Conservation (phyloP, 2,329 filamentous ascomycete species). For the Aspergillus aculeatinus region DNA sequence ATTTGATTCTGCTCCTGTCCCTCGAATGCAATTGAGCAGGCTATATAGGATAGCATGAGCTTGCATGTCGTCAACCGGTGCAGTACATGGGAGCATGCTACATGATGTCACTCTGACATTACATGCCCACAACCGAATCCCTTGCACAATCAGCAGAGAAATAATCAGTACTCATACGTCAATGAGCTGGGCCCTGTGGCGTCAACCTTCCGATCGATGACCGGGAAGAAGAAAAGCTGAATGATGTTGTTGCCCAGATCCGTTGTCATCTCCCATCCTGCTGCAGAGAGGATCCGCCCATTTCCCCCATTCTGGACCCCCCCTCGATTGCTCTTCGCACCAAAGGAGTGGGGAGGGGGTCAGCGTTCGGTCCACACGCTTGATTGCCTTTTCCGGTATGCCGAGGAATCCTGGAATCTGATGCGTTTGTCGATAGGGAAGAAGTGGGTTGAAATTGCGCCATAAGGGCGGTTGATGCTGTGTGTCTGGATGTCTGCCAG, state of each 20-base stretch:
- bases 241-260: background rate
- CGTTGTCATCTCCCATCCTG: background rate
- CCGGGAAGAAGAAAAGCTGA: background rate
- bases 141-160: background rate
- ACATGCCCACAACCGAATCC: background rate
- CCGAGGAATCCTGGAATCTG: background rate
- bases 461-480: background rate
- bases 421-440: background rate
- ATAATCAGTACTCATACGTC: conserved; percentile 7
- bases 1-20: background rate
- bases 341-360: background rate
- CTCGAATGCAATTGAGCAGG: background rate
- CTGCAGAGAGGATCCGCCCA: background rate
- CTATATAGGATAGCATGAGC: background rate
- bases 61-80: conserved; percentile 1
- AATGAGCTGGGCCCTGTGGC: conserved; percentile 8
- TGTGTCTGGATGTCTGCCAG: background rate
- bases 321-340: background rate
- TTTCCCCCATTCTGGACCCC: background rate
- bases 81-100: background rate
- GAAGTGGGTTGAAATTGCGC: background rate
- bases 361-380: background rate
- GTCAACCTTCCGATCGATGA: background rate
- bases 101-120: conserved; percentile 17
- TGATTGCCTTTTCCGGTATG: conserved; percentile 1